Evolutionary conservation across 1,284 basidiomycete species (phyloP).

Genomic region (Blastosporella zonata): DNA sequence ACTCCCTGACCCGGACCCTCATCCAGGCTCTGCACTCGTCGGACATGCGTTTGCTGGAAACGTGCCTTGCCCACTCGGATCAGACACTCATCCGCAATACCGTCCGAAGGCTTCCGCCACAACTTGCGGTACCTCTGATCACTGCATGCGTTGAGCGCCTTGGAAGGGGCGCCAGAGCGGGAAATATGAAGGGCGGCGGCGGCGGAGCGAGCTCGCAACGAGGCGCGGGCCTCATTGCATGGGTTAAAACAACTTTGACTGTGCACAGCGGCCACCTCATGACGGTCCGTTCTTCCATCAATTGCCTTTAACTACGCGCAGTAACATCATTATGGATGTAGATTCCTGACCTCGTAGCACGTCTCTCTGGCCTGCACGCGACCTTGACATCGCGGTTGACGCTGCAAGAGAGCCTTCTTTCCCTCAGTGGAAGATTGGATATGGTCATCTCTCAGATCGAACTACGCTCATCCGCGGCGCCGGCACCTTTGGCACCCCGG

Average conservation of each 20-base stretch:
- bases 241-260: constrained; percentile 86
- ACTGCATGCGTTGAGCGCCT: constrained; percentile 89
- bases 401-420: constrained; percentile 82
- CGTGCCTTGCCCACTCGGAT: constrained; percentile 87
- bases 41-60: constrained; percentile 85
- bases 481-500: constrained; percentile 49
- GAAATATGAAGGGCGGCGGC: constrained; percentile 76
- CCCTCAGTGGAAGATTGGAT: constrained; percentile 87
- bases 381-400: constrained; percentile 80
- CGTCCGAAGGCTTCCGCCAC: constrained; percentile 85
- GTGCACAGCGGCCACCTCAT: constrained; percentile 93
- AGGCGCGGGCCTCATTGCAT: constrained; percentile 80
- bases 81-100: constrained; percentile 83
- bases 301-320: constrained; percentile 6
- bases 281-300: constrained; percentile 56
- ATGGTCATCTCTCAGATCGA: constrained; percentile 94
- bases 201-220: constrained; percentile 84
- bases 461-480: constrained; percentile 66
- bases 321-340: constrained; percentile 31
- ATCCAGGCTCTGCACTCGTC: constrained; percentile 97
- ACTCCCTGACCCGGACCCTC: constrained; percentile 90
- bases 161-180: constrained; percentile 71
- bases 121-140: constrained; percentile 85
- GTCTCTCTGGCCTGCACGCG: constrained; percentile 81
- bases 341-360: constrained; percentile 84